Evolutionary conservation across 768 basidiomycete genomes (phyloP).

Genomic region (Thelephora aurantiotincta): DNA sequence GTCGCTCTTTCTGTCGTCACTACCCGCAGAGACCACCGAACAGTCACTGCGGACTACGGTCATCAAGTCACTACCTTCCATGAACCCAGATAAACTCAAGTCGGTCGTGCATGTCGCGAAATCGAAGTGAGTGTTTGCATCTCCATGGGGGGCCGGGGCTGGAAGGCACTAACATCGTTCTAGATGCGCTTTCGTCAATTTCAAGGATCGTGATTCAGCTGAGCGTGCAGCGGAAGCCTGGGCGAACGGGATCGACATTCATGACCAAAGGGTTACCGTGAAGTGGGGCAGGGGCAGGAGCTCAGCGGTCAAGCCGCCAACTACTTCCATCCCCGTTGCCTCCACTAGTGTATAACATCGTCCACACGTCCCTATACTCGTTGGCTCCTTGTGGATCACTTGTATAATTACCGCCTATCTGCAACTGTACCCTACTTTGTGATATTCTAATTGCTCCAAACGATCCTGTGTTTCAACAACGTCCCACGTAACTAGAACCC

Average conservation of each 20-base stretch:
- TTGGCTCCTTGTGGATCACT: neutral
- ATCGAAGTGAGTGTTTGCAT: slow-evolving; percentile 34
- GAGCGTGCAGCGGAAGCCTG: slow-evolving; percentile 83
- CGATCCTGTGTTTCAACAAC: too few species aligned
- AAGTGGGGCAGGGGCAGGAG: slow-evolving; percentile 81
- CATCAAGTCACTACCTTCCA: slow-evolving; percentile 46
- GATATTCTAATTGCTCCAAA: slow-evolving; percentile 2
- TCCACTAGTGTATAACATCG: slow-evolving; percentile 4
- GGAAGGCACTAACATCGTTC: neutral
- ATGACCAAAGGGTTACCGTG: slow-evolving; percentile 55
- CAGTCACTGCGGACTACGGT: slow-evolving; percentile 60
- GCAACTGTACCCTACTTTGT: slow-evolving; percentile 2
- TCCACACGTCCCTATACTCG: neutral
- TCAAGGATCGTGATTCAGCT: slow-evolving; percentile 68
- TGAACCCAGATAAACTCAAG: slow-evolving; percentile 54
- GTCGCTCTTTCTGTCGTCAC: slow-evolving; percentile 72
- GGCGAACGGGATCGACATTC: slow-evolving; percentile 83
- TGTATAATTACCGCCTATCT: neutral
- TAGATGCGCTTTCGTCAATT: slow-evolving; percentile 94
- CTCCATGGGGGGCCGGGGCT: neutral
- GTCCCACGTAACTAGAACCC: slow-evolving; percentile 37
- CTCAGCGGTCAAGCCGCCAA: slow-evolving; percentile 19
- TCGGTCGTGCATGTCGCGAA: slow-evolving; percentile 80
- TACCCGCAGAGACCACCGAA: slow-evolving; percentile 60
- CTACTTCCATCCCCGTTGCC: neutral